Evolutionary conservation across 805 yeast species (phyloP), one percentile per base, ranked within the genome.

Genomic region (Ogataea naganishii): DNA sequence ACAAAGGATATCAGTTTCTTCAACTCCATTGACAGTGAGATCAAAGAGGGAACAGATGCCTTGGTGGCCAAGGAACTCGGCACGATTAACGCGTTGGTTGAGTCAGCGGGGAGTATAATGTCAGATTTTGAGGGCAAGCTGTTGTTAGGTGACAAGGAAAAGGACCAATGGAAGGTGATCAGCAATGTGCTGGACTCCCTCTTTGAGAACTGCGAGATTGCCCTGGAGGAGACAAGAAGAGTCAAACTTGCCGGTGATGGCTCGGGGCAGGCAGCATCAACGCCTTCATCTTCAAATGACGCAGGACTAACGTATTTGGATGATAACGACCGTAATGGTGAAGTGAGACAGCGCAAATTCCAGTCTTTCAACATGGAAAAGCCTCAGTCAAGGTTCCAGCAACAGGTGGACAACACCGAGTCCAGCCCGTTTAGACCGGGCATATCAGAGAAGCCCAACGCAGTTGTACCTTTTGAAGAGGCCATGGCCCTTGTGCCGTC

Each of bases 1-100:
- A 72, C 84, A 1, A 81, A 81, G 33, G 97, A 89, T 58, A 66
- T 86, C n/a, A 72, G 68, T 18, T 92, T 88, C 46, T 73, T 75
- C 51, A 66, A 66, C 26, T 73, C 82, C 27, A 47, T 84, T 9
- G 89, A 83, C 50, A 61, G 58, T 3, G 46, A 51, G 1, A 46
- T 76, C 10, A 53, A 64, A 7, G 38, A 46, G 0, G 47, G 62
- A 10, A 49, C 76, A 27, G 61, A 62, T 7, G 39, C 41, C 2
- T 46, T 69, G 1, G 62, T 75, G 4, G 48, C 53, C 11, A 51
- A 60, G 14, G 33, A 80, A 5, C 46, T 73, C 16, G 53, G 49
- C 2, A 37, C 73, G 29, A 60, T 76, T 27, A 72, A 74, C 40
- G 52, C 51, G 7, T 36, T 78, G 18, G 46, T 72, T 0, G 29